phyloP scores from a whole-genome alignment of 805 yeast species.

The Millerozyma acaciae region DNA sequence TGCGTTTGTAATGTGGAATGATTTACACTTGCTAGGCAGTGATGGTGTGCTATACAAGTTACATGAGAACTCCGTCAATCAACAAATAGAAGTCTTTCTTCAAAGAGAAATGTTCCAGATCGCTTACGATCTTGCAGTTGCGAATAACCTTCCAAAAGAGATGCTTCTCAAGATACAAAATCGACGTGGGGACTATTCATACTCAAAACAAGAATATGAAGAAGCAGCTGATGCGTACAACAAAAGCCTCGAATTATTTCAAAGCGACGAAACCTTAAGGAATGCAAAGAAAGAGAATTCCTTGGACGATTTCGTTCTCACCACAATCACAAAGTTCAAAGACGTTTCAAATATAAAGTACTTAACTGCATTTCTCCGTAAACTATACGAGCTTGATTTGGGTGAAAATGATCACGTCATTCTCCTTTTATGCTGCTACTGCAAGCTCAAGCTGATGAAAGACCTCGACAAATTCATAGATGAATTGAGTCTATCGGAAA shows the following conservation, averaged over 20 bases:
- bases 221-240: conserved; percentile 70
- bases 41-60: conserved; percentile 74
- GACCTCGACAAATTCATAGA: conserved; percentile 57
- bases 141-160: conserved; percentile 25
- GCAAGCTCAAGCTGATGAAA: conserved; percentile 63
- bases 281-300: conserved; percentile 12
- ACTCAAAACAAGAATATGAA: conserved; percentile 57
- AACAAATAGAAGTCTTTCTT: conserved; percentile 63
- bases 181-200: conserved; percentile 69
- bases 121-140: conserved; percentile 66
- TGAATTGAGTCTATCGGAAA: conserved; percentile 24
- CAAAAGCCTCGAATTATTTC: conserved; percentile 4
- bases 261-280: conserved; percentile 4
- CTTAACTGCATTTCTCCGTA: conserved; percentile 60
- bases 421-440: conserved; percentile 69
- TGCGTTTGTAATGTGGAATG: conserved; percentile 53
- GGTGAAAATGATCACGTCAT: conserved; percentile 83
- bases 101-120: conserved; percentile 67
- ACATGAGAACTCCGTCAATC: conserved; percentile 61
- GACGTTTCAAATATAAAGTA: conserved; percentile 69
- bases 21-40: conserved; percentile 57
- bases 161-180: conserved; percentile 26
- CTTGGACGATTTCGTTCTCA: conserved; percentile 51
- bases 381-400: conserved; percentile 48
- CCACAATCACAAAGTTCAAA: conserved; percentile 72